phyloP scores from a whole-genome alignment of 495 filamentous ascomycete genomes.

The Astrothelium macrocarpum region DNA sequence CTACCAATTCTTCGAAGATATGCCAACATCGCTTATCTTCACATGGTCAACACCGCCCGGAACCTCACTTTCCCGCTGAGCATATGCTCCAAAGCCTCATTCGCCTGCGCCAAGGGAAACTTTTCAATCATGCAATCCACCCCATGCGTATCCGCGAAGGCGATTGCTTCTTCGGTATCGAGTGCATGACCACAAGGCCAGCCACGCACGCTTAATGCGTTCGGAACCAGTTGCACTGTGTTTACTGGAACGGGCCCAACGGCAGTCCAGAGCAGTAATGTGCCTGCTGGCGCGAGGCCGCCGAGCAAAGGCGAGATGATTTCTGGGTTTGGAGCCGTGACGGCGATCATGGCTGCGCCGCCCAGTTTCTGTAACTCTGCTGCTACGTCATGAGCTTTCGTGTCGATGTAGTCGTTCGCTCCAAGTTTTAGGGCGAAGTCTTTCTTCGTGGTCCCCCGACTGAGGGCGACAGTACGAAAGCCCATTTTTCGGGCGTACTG shows the following conservation, averaged over 20 bases:
- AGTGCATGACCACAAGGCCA: conserved; percentile 55
- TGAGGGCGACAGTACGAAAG: conserved; percentile 56
- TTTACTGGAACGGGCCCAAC: conserved; percentile 46
- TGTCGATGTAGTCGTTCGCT: conserved; percentile 59
- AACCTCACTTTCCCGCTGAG: conserved; percentile 36
- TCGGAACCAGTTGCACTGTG: conserved; percentile 38
- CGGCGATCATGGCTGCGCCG: conserved; percentile 52
- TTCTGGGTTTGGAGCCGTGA: conserved; percentile 51
- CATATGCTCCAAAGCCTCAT: conserved; percentile 37
- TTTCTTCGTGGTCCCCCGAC: conserved; percentile 47
- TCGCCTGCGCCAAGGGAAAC: conserved; percentile 48
- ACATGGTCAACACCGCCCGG: conserved; percentile 41
- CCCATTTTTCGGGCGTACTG: conserved; percentile 59
- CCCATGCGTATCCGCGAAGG: conserved; percentile 46
- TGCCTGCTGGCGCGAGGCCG: conserved; percentile 48
- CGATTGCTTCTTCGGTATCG: conserved; percentile 57
- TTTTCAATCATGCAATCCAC: conserved; percentile 56
- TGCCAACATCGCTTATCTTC: conserved; percentile 21
- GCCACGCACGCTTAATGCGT: conserved; percentile 45
- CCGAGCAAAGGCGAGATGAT: conserved; percentile 45
- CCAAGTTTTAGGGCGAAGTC: conserved; percentile 52
- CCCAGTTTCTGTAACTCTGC: conserved; percentile 47
- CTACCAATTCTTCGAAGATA: neutral
- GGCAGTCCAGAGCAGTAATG: conserved; percentile 37
- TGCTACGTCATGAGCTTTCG: conserved; percentile 41